Evolutionary conservation across 2,329 filamentous ascomycete genomes (phyloP), one percentile per base, ranked within the genome.

Genomic region (Cylindrodendrum hubeiense): DNA sequence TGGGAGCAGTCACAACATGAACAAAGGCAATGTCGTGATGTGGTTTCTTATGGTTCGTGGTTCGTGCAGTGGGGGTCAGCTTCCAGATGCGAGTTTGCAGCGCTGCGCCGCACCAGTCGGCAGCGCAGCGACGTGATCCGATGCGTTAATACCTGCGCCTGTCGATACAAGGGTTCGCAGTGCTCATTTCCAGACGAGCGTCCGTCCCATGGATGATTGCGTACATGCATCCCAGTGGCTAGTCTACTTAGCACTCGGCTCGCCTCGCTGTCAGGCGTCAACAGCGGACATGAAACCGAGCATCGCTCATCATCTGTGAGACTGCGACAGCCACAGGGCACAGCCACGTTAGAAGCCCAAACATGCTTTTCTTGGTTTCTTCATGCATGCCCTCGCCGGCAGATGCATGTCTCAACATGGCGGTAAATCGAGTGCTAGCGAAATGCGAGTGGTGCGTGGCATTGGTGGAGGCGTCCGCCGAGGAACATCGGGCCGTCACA

Each of bases 401-500:
- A 39, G 30, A 46, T 43, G 37, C 19, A 50, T 10, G 50, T 50
- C 22, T 58, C 47, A 44, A 47, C 50, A 34, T 49, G 54, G 60
- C 49, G 50, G 61, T 60, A 62, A 64, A 57, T 50, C 47, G 52
- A 43, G 50, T 47, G 43, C 43, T 19, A 30, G 54, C 30, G 33
- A 58, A 39, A 50, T 39, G 53, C 46, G 53, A 26, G 50, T 54
- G 50, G 46, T 54, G 51, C 49, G 49, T 52, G 58, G 59, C 59
- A 51, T 61, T 62, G 49, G 58, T 39, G 61, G 59, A 65, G 26
- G 55, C 56, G 30, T 41, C 65, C 34, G 60, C 51, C 43, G 34
- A 64, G 65, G 71, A 68, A 68, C 30, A 68, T 66, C 66, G 71
- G 69, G 19, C 67, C 68, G 72, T 72, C 59, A 69, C 64, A 69